phyloP scores from a whole-genome alignment of 169 alveolate genomes.

The Perkinsus marinus region DNA sequence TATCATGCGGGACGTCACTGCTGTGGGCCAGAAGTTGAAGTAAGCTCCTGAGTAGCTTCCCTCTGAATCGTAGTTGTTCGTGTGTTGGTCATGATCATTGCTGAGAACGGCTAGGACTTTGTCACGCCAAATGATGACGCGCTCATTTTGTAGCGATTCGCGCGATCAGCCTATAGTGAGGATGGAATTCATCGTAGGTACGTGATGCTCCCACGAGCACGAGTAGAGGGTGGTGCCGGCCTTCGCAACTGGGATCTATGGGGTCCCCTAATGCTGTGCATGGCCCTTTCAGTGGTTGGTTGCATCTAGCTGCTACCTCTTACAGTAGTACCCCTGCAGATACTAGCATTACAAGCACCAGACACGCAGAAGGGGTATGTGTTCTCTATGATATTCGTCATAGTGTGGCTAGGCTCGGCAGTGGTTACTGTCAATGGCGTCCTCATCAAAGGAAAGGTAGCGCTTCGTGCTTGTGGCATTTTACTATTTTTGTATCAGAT shows the following conservation, averaged over 20 bases:
- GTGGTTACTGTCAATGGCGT: background rate
- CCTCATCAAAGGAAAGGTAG: background rate
- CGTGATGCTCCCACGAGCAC: constrained; percentile 1
- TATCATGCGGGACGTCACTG: background rate
- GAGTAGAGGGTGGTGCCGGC: background rate
- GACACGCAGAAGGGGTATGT: background rate
- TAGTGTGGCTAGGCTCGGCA: background rate
- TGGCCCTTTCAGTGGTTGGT: background rate
- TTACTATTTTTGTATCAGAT: background rate
- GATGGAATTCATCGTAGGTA: background rate
- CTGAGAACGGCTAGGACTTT: no score
- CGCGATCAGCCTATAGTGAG: no score
- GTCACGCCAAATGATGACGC: no score
- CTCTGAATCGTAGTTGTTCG: no score
- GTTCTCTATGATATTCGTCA: background rate
- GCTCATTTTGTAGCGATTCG: no score
- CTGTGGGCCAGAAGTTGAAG: background rate
- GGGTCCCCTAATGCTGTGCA: background rate
- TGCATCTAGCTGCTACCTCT: background rate
- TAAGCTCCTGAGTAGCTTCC: background rate
- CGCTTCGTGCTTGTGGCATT: no score
- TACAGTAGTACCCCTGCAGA: background rate
- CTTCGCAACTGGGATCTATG: background rate
- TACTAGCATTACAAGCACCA: background rate
- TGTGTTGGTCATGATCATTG: no score